phyloP scores from a whole-genome alignment of 495 filamentous ascomycete species.

The Monascus purpureus region DNA sequence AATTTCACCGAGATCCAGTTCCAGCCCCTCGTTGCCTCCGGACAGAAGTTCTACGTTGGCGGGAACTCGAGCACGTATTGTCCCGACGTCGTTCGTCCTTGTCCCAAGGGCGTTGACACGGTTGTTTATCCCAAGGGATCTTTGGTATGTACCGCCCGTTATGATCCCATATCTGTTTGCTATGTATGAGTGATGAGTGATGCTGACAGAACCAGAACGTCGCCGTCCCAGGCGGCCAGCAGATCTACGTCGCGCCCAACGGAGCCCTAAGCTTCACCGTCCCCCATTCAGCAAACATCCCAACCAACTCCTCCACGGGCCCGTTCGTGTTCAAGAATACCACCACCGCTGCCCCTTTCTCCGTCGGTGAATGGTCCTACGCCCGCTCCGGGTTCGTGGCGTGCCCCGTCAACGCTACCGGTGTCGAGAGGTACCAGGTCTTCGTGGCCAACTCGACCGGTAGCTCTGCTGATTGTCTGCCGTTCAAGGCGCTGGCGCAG shows the following conservation, averaged over 20 bases:
- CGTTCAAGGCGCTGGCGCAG: neutral
- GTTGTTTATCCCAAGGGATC: slow-evolving; percentile 12
- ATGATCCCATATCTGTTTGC: no score
- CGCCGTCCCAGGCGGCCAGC: slow-evolving; percentile 47
- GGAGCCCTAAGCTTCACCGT: slow-evolving; percentile 41
- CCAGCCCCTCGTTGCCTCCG: slow-evolving; percentile 17
- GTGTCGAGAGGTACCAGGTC: slow-evolving; percentile 17
- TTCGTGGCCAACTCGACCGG: slow-evolving; percentile 19
- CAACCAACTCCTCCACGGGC: slow-evolving; percentile 28
- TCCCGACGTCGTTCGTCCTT: slow-evolving; percentile 11
- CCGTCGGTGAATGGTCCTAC: slow-evolving; percentile 10
- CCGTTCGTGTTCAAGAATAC: slow-evolving; percentile 24
- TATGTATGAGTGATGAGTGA: no score
- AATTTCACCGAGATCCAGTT: no score
- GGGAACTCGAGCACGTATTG: slow-evolving; percentile 16
- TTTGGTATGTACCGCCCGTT: slow-evolving; percentile 3
- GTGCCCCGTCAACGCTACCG: slow-evolving; percentile 8
- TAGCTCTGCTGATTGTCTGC: neutral
- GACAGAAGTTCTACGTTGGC: slow-evolving; percentile 20
- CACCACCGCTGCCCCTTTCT: slow-evolving; percentile 11
- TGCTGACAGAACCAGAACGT: slow-evolving; percentile 17
- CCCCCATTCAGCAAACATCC: slow-evolving; percentile 41
- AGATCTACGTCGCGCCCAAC: slow-evolving; percentile 38
- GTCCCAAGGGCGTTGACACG: slow-evolving; percentile 20
- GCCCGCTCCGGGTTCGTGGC: slow-evolving; percentile 24